These are phyloP conservation scores for Ophiosphaerella herpotricha DNA, from an alignment of 2,329 filamentous ascomycete species.

Conservation along the genomic window DNA sequence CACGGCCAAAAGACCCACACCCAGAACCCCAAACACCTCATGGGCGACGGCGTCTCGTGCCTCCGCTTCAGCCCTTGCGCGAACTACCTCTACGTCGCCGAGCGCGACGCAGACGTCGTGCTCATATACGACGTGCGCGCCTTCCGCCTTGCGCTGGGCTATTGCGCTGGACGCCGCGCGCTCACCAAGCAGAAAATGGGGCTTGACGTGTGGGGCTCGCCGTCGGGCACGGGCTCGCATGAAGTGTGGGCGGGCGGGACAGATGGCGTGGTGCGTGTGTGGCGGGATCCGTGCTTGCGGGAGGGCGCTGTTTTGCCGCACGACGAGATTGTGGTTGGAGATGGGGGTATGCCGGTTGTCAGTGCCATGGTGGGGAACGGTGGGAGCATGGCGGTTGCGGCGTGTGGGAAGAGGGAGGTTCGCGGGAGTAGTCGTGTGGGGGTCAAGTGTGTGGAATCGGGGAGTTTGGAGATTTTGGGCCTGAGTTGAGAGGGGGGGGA, in stretches of 20 bases:
- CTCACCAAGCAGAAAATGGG: constrained; percentile 61
- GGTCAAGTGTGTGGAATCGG: constrained; percentile 20
- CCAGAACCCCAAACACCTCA: constrained; percentile 4
- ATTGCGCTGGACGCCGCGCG: constrained; percentile 51
- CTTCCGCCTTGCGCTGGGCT: constrained; percentile 56
- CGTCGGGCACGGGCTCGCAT: constrained; percentile 36
- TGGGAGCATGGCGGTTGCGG: constrained; percentile 28
- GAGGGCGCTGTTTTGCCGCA: constrained; percentile 46
- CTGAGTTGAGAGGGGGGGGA: not conserved
- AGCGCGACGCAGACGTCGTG: constrained; percentile 60
- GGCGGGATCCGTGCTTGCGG: constrained; percentile 36
- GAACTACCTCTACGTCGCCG: constrained; percentile 62
- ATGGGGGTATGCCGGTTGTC: constrained; percentile 21
- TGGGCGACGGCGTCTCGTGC: constrained; percentile 60
- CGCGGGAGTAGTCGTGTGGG: not conserved
- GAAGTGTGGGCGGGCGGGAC: constrained; percentile 65
- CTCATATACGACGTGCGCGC: constrained; percentile 64
- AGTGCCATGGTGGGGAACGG: constrained; percentile 29
- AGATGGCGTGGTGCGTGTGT: constrained; percentile 58
- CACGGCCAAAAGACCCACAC: constrained; percentile 9
- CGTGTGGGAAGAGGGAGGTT: constrained; percentile 22
- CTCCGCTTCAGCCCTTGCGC: constrained; percentile 63
- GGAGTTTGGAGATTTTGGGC: constrained; percentile 31
- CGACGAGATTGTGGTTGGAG: constrained; percentile 25
- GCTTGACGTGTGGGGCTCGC: constrained; percentile 54